These are phyloP conservation scores for Acacia crassicarpa DNA, from an alignment of 306 rosid genomes.

Conservation along the genomic window DNA sequence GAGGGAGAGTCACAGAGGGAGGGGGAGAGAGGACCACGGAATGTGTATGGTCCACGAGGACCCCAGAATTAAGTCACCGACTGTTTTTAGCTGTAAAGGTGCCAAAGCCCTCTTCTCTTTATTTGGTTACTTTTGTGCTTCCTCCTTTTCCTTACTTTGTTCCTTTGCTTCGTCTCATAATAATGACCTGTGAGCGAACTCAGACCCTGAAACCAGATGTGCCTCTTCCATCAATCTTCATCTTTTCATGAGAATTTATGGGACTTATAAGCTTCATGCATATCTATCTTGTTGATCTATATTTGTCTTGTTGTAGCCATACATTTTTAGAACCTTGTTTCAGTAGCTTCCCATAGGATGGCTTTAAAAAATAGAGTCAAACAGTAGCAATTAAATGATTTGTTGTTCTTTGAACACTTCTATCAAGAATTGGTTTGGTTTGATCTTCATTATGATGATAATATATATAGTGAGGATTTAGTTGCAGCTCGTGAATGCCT, in stretches of 20 bases:
- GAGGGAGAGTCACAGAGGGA: neutral
- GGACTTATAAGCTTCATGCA: neutral
- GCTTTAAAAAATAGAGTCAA: neutral
- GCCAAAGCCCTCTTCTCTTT: slow-evolving; percentile 23
- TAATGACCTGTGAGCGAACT: neutral
- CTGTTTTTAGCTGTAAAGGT: slow-evolving; percentile 35
- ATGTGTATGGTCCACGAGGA: slow-evolving; percentile 18
- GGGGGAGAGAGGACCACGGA: slow-evolving; percentile 11
- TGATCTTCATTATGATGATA: neutral
- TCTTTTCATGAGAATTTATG: neutral
- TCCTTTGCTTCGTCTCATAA: slow-evolving; percentile 14
- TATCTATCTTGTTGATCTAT: neutral
- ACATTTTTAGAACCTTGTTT: neutral
- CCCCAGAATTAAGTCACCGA: neutral
- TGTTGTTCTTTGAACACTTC: neutral
- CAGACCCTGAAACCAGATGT: slow-evolving; percentile 18
- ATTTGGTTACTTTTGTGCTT: slow-evolving; percentile 25
- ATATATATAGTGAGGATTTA: neutral
- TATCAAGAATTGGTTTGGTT: neutral
- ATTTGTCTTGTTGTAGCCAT: neutral
- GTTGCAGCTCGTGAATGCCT: neutral
- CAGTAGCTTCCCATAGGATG: neutral
- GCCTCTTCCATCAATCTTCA: neutral
- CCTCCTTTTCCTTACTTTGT: slow-evolving; percentile 11
- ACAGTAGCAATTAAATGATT: neutral